These are phyloP conservation scores for Pseudodiploospora longispora DNA, from an alignment of 2,329 filamentous ascomycete genomes.

Conservation along the genomic window DNA sequence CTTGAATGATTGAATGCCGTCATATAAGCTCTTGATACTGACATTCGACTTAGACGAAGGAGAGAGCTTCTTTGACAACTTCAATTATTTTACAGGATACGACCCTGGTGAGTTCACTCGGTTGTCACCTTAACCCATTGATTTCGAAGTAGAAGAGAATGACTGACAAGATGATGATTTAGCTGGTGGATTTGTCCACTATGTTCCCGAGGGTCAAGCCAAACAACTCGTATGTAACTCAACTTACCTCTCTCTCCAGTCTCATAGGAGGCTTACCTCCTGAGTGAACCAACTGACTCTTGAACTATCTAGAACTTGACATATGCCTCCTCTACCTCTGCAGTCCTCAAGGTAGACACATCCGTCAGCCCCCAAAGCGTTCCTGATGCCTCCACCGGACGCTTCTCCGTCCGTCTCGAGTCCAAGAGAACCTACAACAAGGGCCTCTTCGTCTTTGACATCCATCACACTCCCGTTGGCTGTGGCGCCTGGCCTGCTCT, in stretches of 20 bases:
- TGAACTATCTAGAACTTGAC: constrained; percentile 48
- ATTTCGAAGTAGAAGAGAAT: constrained; percentile 1
- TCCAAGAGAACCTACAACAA: constrained; percentile 51
- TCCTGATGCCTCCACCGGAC: constrained; percentile 48
- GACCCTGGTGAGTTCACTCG: constrained; percentile 33
- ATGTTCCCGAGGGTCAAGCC: constrained; percentile 37
- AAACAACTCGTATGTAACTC: constrained; percentile 28
- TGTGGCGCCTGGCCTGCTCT: constrained; percentile 59
- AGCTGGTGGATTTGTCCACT: constrained; percentile 45
- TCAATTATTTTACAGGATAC: constrained; percentile 43
- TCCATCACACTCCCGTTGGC: constrained; percentile 54
- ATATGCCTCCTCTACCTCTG: constrained; percentile 43
- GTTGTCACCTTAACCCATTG: too few relatives aligned
- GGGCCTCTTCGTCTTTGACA: constrained; percentile 62
- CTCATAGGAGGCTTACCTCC: neutral
- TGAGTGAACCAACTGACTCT: neutral
- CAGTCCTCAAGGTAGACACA: constrained; percentile 54
- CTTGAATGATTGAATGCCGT: neutral
- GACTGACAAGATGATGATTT: neutral
- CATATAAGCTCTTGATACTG: neutral
- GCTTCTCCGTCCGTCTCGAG: constrained; percentile 55
- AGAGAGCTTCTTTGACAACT: constrained; percentile 45
- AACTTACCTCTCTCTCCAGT: neutral
- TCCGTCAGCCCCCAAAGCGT: constrained; percentile 37
- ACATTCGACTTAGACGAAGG: constrained; percentile 32